Evolutionary conservation across 2,329 filamentous ascomycete species (phyloP).

Genomic region (Penicillium sp.): DNA sequence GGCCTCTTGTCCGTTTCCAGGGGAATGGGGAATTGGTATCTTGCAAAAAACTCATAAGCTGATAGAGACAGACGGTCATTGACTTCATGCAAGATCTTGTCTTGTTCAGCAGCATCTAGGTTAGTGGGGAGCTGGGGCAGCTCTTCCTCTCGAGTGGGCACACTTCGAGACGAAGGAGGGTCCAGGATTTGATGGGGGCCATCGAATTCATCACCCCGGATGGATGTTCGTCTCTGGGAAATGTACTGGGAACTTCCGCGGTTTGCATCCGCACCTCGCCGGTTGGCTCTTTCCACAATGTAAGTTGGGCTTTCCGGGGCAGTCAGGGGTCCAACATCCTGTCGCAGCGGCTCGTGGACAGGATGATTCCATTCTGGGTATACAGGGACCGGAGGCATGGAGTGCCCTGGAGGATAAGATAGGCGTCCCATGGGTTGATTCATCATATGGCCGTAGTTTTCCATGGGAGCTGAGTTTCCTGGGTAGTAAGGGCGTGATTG

Average conservation of each 20-base stretch:
- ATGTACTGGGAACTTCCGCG: constrained; percentile 37
- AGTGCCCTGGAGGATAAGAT: constrained; percentile 32
- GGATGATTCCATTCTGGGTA: constrained; percentile 39
- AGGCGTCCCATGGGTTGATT: constrained; percentile 26
- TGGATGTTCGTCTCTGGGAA: constrained; percentile 68
- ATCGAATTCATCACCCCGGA: constrained; percentile 80
- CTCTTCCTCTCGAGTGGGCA: constrained; percentile 76
- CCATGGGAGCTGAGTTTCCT: constrained; percentile 27
- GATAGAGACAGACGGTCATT: constrained; percentile 84
- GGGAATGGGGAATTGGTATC: constrained; percentile 87
- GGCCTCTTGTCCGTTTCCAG: constrained; percentile 79
- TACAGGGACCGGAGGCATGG: constrained; percentile 29
- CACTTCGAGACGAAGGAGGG: constrained; percentile 67
- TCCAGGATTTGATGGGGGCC: constrained; percentile 81
- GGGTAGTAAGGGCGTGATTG: constrained; percentile 30
- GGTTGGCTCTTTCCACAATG: constrained; percentile 37
- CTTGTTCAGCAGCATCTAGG: constrained; percentile 79
- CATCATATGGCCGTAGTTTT: constrained; percentile 31
- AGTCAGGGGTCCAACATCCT: constrained; percentile 33
- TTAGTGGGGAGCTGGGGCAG: constrained; percentile 80
- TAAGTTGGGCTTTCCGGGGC: constrained; percentile 37
- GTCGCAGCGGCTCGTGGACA: constrained; percentile 32
- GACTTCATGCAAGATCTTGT: constrained; percentile 74
- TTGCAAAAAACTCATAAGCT: constrained; percentile 86
- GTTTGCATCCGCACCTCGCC: constrained; percentile 32